A percentile compares a stretch with the other conserved stretches of the same genome.
Conservation (phyloP, 768 basidiomycete genomes). For the Cytidiella melzeri region DNA sequence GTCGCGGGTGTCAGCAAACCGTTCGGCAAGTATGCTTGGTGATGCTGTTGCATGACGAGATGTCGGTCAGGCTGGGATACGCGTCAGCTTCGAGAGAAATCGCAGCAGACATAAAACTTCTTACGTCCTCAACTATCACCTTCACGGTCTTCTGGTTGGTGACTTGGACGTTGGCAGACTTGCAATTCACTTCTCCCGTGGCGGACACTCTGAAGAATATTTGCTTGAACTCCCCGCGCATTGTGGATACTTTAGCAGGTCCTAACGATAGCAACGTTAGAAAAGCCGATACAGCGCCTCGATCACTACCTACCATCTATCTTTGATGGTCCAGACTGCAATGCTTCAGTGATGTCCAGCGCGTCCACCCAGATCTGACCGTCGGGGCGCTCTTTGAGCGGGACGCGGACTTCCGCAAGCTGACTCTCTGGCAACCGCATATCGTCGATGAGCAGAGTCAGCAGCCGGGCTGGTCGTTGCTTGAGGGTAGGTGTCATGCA, state of each 20-base stretch:
- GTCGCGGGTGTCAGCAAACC: neutral
- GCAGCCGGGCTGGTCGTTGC: conserved; percentile 32
- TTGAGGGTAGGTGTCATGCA: neutral
- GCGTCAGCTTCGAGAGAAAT: neutral
- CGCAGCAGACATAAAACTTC: neutral
- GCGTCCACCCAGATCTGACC: conserved; percentile 73
- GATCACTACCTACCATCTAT: conserved; percentile 64
- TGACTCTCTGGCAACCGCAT: conserved; percentile 49
- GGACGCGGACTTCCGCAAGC: conserved; percentile 61
- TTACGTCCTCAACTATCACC: conserved; percentile 51
- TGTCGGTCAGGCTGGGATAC: neutral
- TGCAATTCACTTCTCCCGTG: conserved; percentile 45
- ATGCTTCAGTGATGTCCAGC: conserved; percentile 48
- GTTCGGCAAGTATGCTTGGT: neutral
- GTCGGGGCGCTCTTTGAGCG: conserved; percentile 42
- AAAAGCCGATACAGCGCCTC: too few species aligned
- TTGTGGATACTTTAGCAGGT: conserved; percentile 57
- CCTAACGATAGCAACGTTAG: too few species aligned
- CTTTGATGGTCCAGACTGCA: conserved; percentile 57
- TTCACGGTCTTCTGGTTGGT: conserved; percentile 48
- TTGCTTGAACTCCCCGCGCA: conserved; percentile 65
- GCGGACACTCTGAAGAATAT: conserved; percentile 57
- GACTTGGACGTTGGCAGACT: conserved; percentile 53
- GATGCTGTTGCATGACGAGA: too few species aligned
- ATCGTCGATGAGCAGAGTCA: conserved; percentile 67